Evolutionary conservation across 2,329 filamentous ascomycete species (phyloP).

Genomic region (Nemania serpens): DNA sequence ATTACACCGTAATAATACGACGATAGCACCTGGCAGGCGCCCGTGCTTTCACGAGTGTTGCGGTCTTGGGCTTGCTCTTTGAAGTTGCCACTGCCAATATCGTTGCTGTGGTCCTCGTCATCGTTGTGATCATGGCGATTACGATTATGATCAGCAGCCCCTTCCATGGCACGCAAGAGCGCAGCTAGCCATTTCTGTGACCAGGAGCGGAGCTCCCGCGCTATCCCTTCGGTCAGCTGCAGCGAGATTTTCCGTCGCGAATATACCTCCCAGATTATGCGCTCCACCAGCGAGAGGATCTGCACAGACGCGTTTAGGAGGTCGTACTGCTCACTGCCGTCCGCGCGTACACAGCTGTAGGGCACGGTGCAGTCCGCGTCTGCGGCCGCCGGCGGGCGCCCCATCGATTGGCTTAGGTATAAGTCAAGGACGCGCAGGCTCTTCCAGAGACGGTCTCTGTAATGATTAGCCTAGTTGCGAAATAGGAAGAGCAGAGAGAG

Average conservation of each 20-base stretch:
- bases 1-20: constrained; percentile 64
- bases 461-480: not conserved
- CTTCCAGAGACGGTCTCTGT: constrained; percentile 56
- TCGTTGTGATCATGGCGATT: not conserved
- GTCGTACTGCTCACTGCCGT: constrained; percentile 49
- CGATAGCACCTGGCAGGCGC: constrained; percentile 56
- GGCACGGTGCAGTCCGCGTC: constrained; percentile 60
- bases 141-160: not conserved
- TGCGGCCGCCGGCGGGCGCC: constrained; percentile 57
- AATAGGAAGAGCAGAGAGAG: not conserved
- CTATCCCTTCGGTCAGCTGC: constrained; percentile 58
- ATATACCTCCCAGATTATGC: constrained; percentile 57
- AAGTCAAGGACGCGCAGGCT: constrained; percentile 57
- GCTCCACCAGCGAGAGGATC: constrained; percentile 56
- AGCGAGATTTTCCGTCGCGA: constrained; percentile 58
- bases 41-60: constrained; percentile 44
- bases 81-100: not conserved
- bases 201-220: constrained; percentile 57
- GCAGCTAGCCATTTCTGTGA: constrained; percentile 53
- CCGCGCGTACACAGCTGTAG: constrained; percentile 42
- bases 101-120: not conserved
- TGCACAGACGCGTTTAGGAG: constrained; percentile 58
- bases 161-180: constrained; percentile 44
- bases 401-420: constrained; percentile 59
- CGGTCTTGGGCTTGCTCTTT: constrained; percentile 12